Evolutionary conservation across 2,329 filamentous ascomycete species (phyloP).

Genomic region (Diaporthe destruens): DNA sequence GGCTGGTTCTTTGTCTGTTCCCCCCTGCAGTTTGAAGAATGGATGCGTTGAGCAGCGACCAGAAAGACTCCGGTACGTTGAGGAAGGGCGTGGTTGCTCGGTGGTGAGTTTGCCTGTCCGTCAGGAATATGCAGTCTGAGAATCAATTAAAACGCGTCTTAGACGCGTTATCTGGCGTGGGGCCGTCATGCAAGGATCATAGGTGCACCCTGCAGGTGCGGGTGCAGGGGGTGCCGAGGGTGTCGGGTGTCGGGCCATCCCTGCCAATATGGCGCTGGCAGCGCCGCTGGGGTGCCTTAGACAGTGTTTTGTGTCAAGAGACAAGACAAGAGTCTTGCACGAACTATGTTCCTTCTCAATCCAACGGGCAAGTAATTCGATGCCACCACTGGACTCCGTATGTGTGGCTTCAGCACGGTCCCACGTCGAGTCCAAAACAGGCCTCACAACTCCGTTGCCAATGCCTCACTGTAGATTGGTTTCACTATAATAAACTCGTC

Average conservation of each 20-base stretch:
- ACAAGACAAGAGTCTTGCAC: background rate
- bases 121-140: conserved; percentile 11
- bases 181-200: conserved; percentile 15
- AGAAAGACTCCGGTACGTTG: background rate
- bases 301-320: too few species aligned
- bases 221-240: background rate
- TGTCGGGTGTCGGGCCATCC: background rate
- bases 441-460: background rate
- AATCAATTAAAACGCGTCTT: conserved; percentile 31
- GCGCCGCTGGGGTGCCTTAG: background rate
- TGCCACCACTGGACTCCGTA: background rate
- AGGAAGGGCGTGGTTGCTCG: background rate
- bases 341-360: too few species aligned
- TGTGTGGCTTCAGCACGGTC: background rate
- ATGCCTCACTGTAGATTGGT: background rate
- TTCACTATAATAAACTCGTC: background rate
- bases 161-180: conserved; percentile 26
- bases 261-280: background rate
- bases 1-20: conserved; percentile 42
- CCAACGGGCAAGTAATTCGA: background rate
- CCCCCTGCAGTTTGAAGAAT: background rate
- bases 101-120: background rate
- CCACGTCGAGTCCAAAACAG: background rate
- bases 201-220: conserved; percentile 1
- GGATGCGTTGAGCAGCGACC: background rate